Evolutionary conservation across 257 asterid genomes (phyloP).

Genomic region (Coffea eugenioides): DNA sequence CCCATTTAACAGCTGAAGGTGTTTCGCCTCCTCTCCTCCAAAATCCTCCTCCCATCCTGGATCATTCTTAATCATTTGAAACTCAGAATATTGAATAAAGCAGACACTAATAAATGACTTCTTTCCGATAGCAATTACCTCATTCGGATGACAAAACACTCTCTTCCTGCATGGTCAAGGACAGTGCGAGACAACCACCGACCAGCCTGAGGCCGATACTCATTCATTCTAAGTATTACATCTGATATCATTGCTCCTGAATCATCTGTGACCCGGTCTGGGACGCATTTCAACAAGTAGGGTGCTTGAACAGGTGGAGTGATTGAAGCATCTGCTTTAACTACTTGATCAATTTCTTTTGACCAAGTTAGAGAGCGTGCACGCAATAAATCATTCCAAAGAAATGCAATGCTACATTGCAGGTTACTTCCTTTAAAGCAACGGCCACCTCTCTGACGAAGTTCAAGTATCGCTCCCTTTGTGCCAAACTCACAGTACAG

Average conservation of each 20-base stretch:
- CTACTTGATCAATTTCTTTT: slow-evolving; percentile 43
- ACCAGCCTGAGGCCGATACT: slow-evolving; percentile 83
- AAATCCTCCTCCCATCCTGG: slow-evolving; percentile 79
- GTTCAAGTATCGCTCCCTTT: slow-evolving; percentile 66
- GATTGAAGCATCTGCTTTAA: slow-evolving; percentile 56
- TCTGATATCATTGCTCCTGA: slow-evolving; percentile 95
- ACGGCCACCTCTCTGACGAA: slow-evolving; percentile 53
- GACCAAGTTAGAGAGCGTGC: slow-evolving; percentile 64
- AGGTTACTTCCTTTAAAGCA: slow-evolving; percentile 59
- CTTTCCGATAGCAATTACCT: slow-evolving; percentile 42
- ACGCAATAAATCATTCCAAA: slow-evolving; percentile 82
- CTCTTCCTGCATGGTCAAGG: slow-evolving; percentile 88
- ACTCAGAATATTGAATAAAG: slow-evolving; percentile 1
- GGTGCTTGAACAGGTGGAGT: slow-evolving; percentile 93
- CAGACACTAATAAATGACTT: slow-evolving; percentile 1
- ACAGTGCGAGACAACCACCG: slow-evolving; percentile 92
- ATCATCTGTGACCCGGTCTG: slow-evolving; percentile 88
- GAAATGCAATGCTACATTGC: slow-evolving; percentile 40
- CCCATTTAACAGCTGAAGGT: slow-evolving; percentile 80
- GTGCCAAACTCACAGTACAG: slow-evolving; percentile 87
- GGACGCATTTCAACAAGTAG: slow-evolving; percentile 81
- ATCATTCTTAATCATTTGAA: slow-evolving; percentile 2
- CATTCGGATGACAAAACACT: slow-evolving; percentile 78
- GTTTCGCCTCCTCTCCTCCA: slow-evolving; percentile 92
- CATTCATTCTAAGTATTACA: slow-evolving; percentile 75